Conservation (phyloP, 495 filamentous ascomycete genomes). For the Daldinia childiae region DNA sequence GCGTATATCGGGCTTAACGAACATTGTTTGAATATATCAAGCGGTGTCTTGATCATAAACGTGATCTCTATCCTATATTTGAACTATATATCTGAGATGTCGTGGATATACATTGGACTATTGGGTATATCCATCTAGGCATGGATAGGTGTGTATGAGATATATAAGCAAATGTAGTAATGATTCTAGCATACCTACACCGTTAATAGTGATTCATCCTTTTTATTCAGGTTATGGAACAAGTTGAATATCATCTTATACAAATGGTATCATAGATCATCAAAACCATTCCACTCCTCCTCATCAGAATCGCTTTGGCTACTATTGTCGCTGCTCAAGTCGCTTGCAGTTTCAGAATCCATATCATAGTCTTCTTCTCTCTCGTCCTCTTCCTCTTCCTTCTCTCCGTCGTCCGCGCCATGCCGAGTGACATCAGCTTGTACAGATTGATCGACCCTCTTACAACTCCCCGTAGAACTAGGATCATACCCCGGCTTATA, state of each 20-base stretch:
- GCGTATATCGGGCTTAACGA: too few relatives aligned
- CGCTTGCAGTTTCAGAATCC: slow-evolving; percentile 35
- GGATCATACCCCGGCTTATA: slow-evolving; percentile 46
- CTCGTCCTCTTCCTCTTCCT: slow-evolving; percentile 28
- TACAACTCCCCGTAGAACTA: slow-evolving; percentile 1
- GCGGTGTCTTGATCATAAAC: too few relatives aligned
- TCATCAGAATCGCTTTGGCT: slow-evolving; percentile 28
- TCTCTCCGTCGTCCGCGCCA: not conserved
- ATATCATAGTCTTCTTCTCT: slow-evolving; percentile 43
- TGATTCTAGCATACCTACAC: too few relatives aligned
- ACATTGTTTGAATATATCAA: too few relatives aligned
- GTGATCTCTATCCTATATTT: too few relatives aligned
- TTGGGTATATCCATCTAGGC: too few relatives aligned
- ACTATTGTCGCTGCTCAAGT: slow-evolving; percentile 5
- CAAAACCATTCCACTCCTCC: slow-evolving; percentile 62
- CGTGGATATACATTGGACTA: too few relatives aligned
- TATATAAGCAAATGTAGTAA: too few relatives aligned
- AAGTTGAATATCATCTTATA: not conserved
- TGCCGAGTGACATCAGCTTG: slow-evolving; percentile 26
- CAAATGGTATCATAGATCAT: slow-evolving; percentile 46
- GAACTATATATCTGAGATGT: too few relatives aligned
- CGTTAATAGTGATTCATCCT: too few relatives aligned
- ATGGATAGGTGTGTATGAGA: too few relatives aligned
- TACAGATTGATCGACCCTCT: not conserved
- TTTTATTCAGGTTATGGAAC: not conserved